These are phyloP conservation scores for Gymnopus androsaceus DNA, from an alignment of 1,284 basidiomycete species.

Conservation along the genomic window DNA sequence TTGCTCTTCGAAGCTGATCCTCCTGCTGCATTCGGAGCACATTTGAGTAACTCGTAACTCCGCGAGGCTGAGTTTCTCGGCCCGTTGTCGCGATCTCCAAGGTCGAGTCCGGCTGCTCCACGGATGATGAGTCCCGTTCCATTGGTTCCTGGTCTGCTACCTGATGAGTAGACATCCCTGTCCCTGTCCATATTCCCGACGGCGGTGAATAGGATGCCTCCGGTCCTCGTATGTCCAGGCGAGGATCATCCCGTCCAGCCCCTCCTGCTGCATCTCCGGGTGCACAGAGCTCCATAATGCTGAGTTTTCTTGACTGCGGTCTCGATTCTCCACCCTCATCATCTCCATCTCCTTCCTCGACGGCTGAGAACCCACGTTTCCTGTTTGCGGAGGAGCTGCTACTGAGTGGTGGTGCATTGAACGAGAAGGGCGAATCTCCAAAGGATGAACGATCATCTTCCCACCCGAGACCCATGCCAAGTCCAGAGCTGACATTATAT, in stretches of 20 bases:
- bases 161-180: not conserved
- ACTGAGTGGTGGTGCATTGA: slow-evolving; percentile 67
- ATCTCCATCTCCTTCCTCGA: slow-evolving; percentile 50
- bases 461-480: slow-evolving; percentile 32
- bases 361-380: slow-evolving; percentile 64
- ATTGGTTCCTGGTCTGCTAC: slow-evolving; percentile 10
- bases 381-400: slow-evolving; percentile 36
- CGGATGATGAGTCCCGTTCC: slow-evolving; percentile 14
- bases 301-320: slow-evolving; percentile 74
- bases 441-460: slow-evolving; percentile 16
- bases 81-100: slow-evolving; percentile 9
- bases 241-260: not conserved
- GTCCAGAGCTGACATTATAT: slow-evolving; percentile 34
- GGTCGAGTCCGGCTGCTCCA: slow-evolving; percentile 14
- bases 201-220: slow-evolving; percentile 11
- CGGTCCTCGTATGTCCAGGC: not conserved
- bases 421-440: slow-evolving; percentile 73
- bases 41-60: slow-evolving; percentile 40
- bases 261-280: slow-evolving; percentile 21
- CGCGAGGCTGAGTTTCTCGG: not conserved
- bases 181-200: not conserved
- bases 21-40: slow-evolving; percentile 45
- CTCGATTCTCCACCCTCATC: slow-evolving; percentile 52
- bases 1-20: slow-evolving; percentile 36
- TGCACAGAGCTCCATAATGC: slow-evolving; percentile 77